Evolutionary conservation across 352 stramenopile genomes (phyloP).

Genomic region (Phytophthora syringae): DNA sequence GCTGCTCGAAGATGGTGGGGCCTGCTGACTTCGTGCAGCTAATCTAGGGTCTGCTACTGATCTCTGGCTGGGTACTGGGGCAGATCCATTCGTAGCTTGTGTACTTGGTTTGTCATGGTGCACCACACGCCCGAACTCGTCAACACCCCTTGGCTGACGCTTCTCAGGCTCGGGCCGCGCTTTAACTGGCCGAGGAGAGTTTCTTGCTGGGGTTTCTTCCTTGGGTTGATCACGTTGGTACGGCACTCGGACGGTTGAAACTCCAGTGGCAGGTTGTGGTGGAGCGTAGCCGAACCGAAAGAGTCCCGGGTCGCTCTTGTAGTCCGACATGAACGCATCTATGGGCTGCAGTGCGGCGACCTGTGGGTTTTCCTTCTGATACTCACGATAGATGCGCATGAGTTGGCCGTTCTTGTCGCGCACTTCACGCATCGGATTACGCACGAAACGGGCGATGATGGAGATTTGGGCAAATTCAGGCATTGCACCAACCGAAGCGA

Average conservation of each 20-base stretch:
- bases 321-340: slow-evolving; percentile 50
- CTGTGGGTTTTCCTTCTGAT: slow-evolving; percentile 77
- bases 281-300: slow-evolving; percentile 80
- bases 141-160: slow-evolving; percentile 33
- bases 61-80: slow-evolving; percentile 4
- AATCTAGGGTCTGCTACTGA: slow-evolving; percentile 33
- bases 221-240: slow-evolving; percentile 51
- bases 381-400: slow-evolving; percentile 75
- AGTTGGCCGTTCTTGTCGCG: slow-evolving; percentile 84
- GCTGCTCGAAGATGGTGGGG: slow-evolving; percentile 7
- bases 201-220: slow-evolving; percentile 20
- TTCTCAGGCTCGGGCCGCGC: slow-evolving; percentile 16
- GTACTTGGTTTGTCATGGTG: slow-evolving; percentile 19
- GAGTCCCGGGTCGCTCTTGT: slow-evolving; percentile 51
- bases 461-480: slow-evolving; percentile 80
- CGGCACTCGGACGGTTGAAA: slow-evolving; percentile 57
- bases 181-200: slow-evolving; percentile 25
- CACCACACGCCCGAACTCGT: slow-evolving; percentile 67
- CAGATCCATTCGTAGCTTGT: slow-evolving; percentile 8
- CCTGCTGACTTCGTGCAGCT: slow-evolving; percentile 23
- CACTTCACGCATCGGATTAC: slow-evolving; percentile 62
- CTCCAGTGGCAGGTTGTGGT: slow-evolving; percentile 57
- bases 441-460: slow-evolving; percentile 74
- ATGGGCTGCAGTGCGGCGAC: slow-evolving; percentile 57
- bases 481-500: slow-evolving; percentile 67